Evolutionary conservation across 176 grass and related monocot genomes (phyloP).

Genomic region (Oryza brachyantha): DNA sequence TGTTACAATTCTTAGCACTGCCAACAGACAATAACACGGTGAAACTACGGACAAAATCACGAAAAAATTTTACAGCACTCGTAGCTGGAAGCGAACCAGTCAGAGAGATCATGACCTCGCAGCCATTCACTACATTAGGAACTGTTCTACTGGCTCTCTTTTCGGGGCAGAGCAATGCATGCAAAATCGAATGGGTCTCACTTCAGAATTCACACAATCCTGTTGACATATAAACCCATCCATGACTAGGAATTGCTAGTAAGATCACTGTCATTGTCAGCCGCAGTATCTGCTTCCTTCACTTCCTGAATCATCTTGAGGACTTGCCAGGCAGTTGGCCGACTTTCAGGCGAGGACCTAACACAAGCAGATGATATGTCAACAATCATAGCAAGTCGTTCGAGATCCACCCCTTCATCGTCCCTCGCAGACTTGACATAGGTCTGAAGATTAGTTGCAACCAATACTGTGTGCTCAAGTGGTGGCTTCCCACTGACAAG

Average conservation of each 20-base stretch:
- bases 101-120: conserved; percentile 36
- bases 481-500: conserved; percentile 80
- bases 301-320: conserved; percentile 99
- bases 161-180: background rate
- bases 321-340: conserved; percentile 92
- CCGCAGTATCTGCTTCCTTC: conserved; percentile 69
- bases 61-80: conserved; percentile 33
- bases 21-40: background rate
- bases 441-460: conserved; percentile 56
- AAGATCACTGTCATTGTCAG: conserved; percentile 73
- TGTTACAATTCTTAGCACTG: background rate
- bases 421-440: conserved; percentile 70
- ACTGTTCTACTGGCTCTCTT: background rate
- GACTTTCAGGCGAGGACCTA: conserved; percentile 61
- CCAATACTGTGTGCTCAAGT: conserved; percentile 53
- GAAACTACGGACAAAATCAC: background rate
- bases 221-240: background rate
- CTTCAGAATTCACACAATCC: background rate
- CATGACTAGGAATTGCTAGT: conserved; percentile 63
- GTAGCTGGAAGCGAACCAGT: conserved; percentile 10
- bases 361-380: conserved; percentile 72
- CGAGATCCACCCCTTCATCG: conserved; percentile 61
- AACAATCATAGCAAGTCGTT: conserved; percentile 71
- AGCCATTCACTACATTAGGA: conserved; percentile 1
- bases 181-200: background rate